Evolutionary conservation across 306 rosid genomes (phyloP), one percentile per base, ranked within the genome.

Genomic region (Prinsepia uniflora): DNA sequence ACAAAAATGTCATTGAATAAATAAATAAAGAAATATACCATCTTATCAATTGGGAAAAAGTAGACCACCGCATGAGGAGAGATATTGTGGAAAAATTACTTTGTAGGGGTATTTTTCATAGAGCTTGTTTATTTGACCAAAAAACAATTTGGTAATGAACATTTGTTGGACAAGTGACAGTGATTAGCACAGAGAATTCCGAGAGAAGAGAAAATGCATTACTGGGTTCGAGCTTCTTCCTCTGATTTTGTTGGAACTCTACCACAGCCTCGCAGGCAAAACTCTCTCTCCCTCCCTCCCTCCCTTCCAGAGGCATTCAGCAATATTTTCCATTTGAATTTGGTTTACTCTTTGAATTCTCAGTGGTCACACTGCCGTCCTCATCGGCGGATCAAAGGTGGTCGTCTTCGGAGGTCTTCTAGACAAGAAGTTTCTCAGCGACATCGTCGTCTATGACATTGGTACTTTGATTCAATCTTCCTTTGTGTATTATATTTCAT

Each of bases 331-430:
- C 53, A 4, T 61, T 7, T 62, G 67, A 20, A 12, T 54, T 20
- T 41, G 7, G 53, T 65, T 49, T 50, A 22, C 40, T 68, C 57
- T 68, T 47, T 77, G 78, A 76, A 70, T 49, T 83, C 63, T 62
- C 87, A 91, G 96, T 73, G 98, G 98, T 34, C 98, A 94, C 67
- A 77, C 97, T 24, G 90, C 96, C 36, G 98, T 94, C 52, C 86
- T 72, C 22, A 73, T 94, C 45, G 98, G 95, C 0, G 87, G 87
- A 83, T 90, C 98, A 60, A 94, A 94, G 97, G 78, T 94, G 67
- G 89, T 94, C 71, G 85, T 94, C 30, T 94, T 94, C 69, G 96
- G 98, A 4, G 98, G 98, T 66, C 92, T 94, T 7, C 80, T 90
- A 39, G 98, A 94, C 50, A 94, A 89, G 85, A 89, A 77, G 78